Conservation (phyloP, 106 monocot genomes). For the Allium sativum region DNA sequence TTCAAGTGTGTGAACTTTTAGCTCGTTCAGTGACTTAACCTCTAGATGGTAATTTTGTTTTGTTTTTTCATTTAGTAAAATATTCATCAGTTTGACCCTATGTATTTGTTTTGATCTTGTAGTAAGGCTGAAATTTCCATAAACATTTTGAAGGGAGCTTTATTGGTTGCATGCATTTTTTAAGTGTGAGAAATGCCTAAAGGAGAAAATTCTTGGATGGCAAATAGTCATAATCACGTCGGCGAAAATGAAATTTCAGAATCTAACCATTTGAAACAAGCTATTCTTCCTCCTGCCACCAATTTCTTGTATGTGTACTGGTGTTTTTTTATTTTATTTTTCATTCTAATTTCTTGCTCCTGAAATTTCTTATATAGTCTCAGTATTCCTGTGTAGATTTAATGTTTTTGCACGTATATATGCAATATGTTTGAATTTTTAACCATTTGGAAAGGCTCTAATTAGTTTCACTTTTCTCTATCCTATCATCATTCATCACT, state of each 20-base stretch:
- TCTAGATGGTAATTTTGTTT: not conserved
- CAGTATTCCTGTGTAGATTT: not conserved
- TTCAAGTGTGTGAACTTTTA: conserved; percentile 1
- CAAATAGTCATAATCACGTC: conserved; percentile 20
- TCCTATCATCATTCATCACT: not conserved
- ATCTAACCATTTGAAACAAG: conserved; percentile 40
- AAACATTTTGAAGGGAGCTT: not conserved
- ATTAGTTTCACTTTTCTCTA: conserved; percentile 1
- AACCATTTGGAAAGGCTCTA: conserved; percentile 1
- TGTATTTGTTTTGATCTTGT: not conserved
- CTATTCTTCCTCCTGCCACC: conserved; percentile 19
- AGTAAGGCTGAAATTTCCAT: not conserved
- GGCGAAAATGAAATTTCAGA: conserved; percentile 37
- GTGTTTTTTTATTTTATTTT: not conserved
- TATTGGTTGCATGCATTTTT: conserved; percentile 8
- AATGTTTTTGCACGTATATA: not conserved
- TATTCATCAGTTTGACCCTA: not conserved
- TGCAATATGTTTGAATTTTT: not conserved
- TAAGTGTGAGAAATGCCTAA: conserved; percentile 4
- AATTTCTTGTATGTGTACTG: conserved; percentile 37
- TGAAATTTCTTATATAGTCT: too few species aligned
- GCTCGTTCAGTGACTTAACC: not conserved
- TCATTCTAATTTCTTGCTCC: too few species aligned
- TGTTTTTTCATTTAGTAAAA: not conserved
- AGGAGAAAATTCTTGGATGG: conserved; percentile 27